Percentiles rank a stretch among this genome's conserved stretches.
Evolutionary conservation across 148 eudicot genomes (phyloP).

Genomic region (Vaccinium macrocarpon): DNA sequence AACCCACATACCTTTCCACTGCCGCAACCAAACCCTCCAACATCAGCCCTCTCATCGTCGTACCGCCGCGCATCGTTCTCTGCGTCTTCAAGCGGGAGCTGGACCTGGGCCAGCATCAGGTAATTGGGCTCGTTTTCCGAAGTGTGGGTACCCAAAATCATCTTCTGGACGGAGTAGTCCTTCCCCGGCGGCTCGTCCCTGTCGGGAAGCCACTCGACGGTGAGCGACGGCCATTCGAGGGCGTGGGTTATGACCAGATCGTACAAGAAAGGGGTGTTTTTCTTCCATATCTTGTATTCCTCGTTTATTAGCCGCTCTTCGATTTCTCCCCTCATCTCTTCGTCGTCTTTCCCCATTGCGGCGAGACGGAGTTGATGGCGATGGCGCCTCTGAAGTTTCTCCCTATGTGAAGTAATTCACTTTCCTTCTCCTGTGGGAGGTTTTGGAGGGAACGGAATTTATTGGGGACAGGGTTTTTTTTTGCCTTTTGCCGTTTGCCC

Average conservation of each 20-base stretch:
- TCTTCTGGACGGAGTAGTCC: slow-evolving; percentile 82
- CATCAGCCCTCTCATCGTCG: slow-evolving; percentile 59
- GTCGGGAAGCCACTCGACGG: slow-evolving; percentile 89
- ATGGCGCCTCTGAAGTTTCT: background rate
- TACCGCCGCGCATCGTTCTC: slow-evolving; percentile 68
- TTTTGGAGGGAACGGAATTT: background rate
- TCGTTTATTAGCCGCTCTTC: slow-evolving; percentile 77
- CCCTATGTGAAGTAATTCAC: background rate
- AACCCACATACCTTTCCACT: slow-evolving; percentile 61
- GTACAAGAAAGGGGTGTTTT: slow-evolving; percentile 77
- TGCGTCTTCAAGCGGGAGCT: slow-evolving; percentile 74
- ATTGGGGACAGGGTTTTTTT: background rate
- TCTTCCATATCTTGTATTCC: slow-evolving; percentile 93
- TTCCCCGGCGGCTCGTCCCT: slow-evolving; percentile 81
- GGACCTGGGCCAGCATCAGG: slow-evolving; percentile 83
- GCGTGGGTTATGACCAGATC: slow-evolving; percentile 84
- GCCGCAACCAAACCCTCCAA: slow-evolving; percentile 76
- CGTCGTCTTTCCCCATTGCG: slow-evolving; percentile 73
- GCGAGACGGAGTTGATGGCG: background rate
- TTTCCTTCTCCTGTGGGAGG: background rate
- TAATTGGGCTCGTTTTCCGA: slow-evolving; percentile 83
- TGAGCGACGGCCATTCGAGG: slow-evolving; percentile 92
- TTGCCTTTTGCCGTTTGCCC: background rate
- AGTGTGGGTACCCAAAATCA: slow-evolving; percentile 88
- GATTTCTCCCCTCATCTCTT: slow-evolving; percentile 62